Evolutionary conservation across 1,139 yeast genomes (phyloP).

Genomic region (Suhomyces coccinellae): DNA sequence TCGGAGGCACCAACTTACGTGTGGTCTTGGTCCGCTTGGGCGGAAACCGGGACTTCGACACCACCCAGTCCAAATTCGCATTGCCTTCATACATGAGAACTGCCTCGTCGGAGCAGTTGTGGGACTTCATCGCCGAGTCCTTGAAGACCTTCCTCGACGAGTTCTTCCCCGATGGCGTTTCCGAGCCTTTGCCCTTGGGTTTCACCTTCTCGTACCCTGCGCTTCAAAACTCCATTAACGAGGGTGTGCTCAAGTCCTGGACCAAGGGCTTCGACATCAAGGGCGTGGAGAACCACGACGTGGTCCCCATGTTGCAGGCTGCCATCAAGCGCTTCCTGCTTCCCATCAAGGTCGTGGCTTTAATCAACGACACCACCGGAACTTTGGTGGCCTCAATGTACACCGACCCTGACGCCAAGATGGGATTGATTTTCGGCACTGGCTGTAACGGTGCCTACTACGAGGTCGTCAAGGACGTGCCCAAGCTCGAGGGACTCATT

Average conservation of each 20-base stretch:
- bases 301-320: conserved; percentile 83
- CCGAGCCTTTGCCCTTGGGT: conserved; percentile 68
- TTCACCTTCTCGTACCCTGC: conserved; percentile 96
- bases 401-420: conserved; percentile 81
- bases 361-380: conserved; percentile 97
- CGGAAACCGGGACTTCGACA: conserved; percentile 78
- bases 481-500: conserved; percentile 75
- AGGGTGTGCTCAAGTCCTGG: conserved; percentile 93
- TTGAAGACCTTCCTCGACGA: conserved; percentile 63
- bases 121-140: conserved; percentile 83
- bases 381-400: conserved; percentile 95
- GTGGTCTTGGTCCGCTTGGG: conserved; percentile 81
- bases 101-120: conserved; percentile 73
- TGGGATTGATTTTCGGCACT: conserved; percentile 97
- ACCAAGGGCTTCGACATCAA: conserved; percentile 96
- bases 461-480: conserved; percentile 72
- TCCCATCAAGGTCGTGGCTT: conserved; percentile 85
- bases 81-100: conserved; percentile 78
- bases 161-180: conserved; percentile 62
- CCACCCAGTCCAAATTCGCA: conserved; percentile 77
- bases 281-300: conserved; percentile 93
- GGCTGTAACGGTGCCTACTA: conserved; percentile 98
- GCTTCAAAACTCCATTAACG: conserved; percentile 76
- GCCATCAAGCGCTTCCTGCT: conserved; percentile 65
- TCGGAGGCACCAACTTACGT: conserved; percentile 94